Conservation (phyloP, 2,329 filamentous ascomycete genomes). For the Claviceps sorghi region DNA sequence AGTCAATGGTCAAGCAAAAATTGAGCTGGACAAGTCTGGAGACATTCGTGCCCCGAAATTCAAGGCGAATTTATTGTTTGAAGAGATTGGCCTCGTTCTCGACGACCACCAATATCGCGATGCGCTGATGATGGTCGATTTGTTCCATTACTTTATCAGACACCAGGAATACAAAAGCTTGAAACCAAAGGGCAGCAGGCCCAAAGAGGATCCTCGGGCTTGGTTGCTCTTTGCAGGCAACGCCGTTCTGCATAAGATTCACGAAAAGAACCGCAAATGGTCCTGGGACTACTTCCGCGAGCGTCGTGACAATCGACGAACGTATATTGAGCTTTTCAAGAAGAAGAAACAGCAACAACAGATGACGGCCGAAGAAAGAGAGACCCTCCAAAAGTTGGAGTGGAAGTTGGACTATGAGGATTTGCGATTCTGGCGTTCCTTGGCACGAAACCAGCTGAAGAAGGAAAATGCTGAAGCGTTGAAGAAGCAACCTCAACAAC, state of each 20-base stretch:
- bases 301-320: conserved; percentile 71
- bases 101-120: conserved; percentile 97
- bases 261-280: conserved; percentile 84
- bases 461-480: conserved; percentile 90
- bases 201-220: conserved; percentile 79
- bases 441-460: conserved; percentile 84
- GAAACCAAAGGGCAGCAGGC: conserved; percentile 65
- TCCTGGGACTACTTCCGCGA: conserved; percentile 94
- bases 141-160: conserved; percentile 96
- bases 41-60: conserved; percentile 66
- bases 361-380: conserved; percentile 52
- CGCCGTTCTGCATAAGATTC: conserved; percentile 82
- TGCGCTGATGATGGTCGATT: conserved; percentile 90
- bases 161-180: conserved; percentile 94
- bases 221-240: conserved; percentile 89
- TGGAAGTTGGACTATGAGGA: conserved; percentile 88
- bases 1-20: conserved; percentile 84
- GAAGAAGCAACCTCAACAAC: conserved; percentile 40
- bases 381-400: conserved; percentile 64
- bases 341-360: conserved; percentile 70
- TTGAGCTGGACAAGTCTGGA: conserved; percentile 89
- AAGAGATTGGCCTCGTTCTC: conserved; percentile 94
- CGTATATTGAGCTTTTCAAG: conserved; percentile 92
- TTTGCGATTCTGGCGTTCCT: conserved; percentile 87
- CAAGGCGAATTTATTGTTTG: conserved; percentile 83